Evolutionary conservation across 2,329 filamentous ascomycete species (phyloP), one percentile per base, ranked within the genome.

Genomic region (Colletotrichum phormii): DNA sequence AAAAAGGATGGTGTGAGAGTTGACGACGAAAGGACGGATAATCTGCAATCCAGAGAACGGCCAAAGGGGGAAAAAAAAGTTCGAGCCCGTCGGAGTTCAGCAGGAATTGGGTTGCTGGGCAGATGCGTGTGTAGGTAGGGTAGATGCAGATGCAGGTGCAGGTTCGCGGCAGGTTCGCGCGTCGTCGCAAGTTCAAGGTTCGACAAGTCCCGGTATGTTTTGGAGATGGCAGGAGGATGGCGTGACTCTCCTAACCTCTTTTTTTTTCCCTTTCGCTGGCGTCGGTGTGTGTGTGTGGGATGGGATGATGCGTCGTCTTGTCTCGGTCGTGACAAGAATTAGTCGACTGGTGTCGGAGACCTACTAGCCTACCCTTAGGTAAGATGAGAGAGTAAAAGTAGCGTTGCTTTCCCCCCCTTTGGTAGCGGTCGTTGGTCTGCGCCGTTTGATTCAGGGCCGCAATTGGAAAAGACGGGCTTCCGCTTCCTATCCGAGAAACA

Each of bases 111-210:
- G 68, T 49, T 68, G 64, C 35, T 33, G 46, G 13, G 29, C 6
- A 22, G 55, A 22, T 62, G 55, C 37, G 37, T 42, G 37, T 42
- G 18, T 15, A 42, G 37, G 37, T 42, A n/a, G 57, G 67, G 37
- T 42, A n/a, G 63, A 61, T 31, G 42, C 12, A n/a, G 63, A 61
- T 31, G 42, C 12, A 37, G n/a, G 37, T 53, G 54, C 49, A 55
- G 46, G n/a, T 53, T 63, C 37, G 61, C 60, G 46, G 54, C 53
- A 37, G 61, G 60, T 65, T 71, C 70, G 70, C 66, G 49, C 53
- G 67, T 72, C 71, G 66, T 71, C 71, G 71, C 66, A 73, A 73
- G 61, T 71, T 60, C 37, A 71, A 49, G 64, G 29, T 59, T 72
- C 57, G 57, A 31, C 26, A 67, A 51, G 49, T 58, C 31, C 61